These are phyloP conservation scores for Nyctanthes arbortristis DNA, from an alignment of 257 asterid species.

Conservation along the genomic window DNA sequence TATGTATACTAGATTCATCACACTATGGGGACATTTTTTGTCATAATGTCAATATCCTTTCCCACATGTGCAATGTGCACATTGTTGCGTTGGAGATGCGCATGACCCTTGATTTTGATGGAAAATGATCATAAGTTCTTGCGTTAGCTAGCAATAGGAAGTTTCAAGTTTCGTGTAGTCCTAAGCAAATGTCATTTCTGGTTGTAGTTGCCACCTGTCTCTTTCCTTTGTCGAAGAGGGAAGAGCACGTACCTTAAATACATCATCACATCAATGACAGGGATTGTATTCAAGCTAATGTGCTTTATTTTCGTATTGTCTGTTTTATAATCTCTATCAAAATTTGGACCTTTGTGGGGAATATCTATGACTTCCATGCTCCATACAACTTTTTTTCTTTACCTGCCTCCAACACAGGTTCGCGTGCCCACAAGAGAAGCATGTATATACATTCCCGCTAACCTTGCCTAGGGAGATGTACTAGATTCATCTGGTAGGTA, in stretches of 20 bases:
- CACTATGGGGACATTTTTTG: too few species aligned
- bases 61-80: too few species aligned
- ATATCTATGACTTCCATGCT: not conserved
- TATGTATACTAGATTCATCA: too few species aligned
- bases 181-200: too few species aligned
- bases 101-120: too few species aligned
- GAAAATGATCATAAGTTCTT: too few species aligned
- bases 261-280: not conserved
- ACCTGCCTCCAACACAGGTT: not conserved
- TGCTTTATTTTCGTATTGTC: not conserved
- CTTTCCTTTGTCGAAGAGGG: not conserved
- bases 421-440: not conserved
- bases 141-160: too few species aligned
- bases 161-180: too few species aligned
- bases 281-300: not conserved
- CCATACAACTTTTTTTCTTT: not conserved
- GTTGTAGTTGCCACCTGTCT: not conserved
- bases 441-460: not conserved
- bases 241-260: not conserved
- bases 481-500: not conserved
- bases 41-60: too few species aligned
- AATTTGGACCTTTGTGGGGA: not conserved
- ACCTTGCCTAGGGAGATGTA: not conserved
- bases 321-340: not conserved
- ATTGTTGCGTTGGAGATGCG: too few species aligned